Base-by-base conservation (phyloP, 2,329 filamentous ascomycete species). In the Pseudocercospora cruenta region DNA sequence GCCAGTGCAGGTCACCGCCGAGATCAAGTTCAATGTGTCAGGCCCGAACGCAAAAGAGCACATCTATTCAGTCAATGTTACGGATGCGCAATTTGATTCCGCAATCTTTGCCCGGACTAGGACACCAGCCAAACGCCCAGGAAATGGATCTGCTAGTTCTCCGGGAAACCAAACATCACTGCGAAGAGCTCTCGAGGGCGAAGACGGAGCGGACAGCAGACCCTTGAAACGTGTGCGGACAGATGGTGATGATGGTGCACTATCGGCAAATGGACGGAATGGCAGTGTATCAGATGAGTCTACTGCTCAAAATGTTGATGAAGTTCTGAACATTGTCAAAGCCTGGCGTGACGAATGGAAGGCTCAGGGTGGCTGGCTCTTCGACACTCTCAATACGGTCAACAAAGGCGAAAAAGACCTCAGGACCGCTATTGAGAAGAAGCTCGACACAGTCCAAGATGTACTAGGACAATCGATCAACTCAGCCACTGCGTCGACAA, bases 341-440 rank as follows among this genome's bases (percentile, higher is more conserved):
- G 64, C 43, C 21, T 75, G 74, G 74, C 70, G 73, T 45, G 54
- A 65, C 33, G 70, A 75, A 58, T 75, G 74, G 74, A 68, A 64
- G 5, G 66, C 66, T n/a, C 72, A 75, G 64, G 73, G 71, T 21
- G 73, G 73, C 36, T 76, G 73, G 72, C 67, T 75, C 16, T 76
- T 73, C 60, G 74, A 75, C 60, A 71, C 58, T 3, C 51, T 75
- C 8, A 74, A 67, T 21, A 64, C 47, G 16, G 58, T 65, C 36
- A 67, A 67, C 49, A 70, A 70, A 9, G 43, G 58, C 6, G 39
- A 62, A n/a, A 67, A 61, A 24, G 63, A 66, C 19, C 62, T 64
- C 16, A 55, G 67, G 16, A 28, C 59, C 19, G 66, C 65, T 10
- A 33, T 70, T 10, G 65, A 70, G 19, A 64, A 62, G 26, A 69